Conservation (phyloP, 176 grass and related monocot genomes). For the Phragmites australis region DNA sequence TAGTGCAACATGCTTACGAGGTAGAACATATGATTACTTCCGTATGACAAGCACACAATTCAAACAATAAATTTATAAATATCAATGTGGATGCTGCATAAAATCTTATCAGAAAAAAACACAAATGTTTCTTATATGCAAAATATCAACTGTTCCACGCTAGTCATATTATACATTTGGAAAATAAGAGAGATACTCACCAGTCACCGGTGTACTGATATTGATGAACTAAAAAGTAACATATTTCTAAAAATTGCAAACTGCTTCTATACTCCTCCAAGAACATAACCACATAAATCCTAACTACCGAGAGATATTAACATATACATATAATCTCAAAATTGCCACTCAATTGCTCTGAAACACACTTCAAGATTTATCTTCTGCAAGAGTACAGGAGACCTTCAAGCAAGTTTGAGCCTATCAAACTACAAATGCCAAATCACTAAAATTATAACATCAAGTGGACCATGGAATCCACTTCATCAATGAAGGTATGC, state of each 20-base stretch:
- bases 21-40: no score
- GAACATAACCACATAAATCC: background rate
- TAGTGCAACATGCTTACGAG: no score
- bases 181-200: background rate
- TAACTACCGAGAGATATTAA: background rate
- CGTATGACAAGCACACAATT: no score
- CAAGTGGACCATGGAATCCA: background rate
- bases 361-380: background rate
- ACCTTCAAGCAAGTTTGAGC: background rate
- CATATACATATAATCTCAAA: background rate
- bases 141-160: background rate
- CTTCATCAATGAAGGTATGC: background rate
- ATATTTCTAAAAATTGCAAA: background rate
- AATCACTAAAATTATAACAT: conserved; percentile 7
- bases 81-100: background rate
- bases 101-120: conserved; percentile 1
- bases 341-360: background rate
- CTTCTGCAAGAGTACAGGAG: background rate
- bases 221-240: background rate
- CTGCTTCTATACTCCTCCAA: background rate
- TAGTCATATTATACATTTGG: background rate
- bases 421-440: conserved; percentile 1
- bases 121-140: background rate
- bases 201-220: background rate
- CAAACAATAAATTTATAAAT: background rate